Percentiles rank a stretch among this genome's conserved stretches.
Conservation (phyloP, 2,329 filamentous ascomycete genomes). For the Fusarium zealandicum region DNA sequence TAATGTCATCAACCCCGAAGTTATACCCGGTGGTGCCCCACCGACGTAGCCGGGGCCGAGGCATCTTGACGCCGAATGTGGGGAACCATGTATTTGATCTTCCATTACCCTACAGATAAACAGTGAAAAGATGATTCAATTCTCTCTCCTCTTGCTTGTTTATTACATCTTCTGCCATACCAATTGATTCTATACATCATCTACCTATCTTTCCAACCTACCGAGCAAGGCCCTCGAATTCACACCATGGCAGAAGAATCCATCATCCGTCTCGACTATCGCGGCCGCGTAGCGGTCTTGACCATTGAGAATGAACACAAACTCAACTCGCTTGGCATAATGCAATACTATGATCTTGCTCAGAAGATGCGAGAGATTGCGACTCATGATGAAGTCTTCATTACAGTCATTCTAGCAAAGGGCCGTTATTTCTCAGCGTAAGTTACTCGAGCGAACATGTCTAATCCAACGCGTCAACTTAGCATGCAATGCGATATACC, state of each 20-base stretch:
- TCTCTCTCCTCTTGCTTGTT: not conserved
- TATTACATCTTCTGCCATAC: not conserved
- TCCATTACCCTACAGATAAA: conserved; percentile 12
- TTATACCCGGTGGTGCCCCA: not conserved
- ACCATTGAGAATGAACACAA: conserved; percentile 86
- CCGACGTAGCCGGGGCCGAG: conserved; percentile 24
- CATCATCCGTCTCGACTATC: conserved; percentile 51
- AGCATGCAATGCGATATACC: no score
- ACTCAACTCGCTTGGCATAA: conserved; percentile 79
- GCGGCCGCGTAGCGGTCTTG: conserved; percentile 68
- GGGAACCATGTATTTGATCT: conserved; percentile 24
- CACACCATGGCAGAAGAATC: conserved; percentile 31
- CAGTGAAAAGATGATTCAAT: not conserved
- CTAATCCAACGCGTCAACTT: not conserved
- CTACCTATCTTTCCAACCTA: not conserved
- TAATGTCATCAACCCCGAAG: not conserved
- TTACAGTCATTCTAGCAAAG: conserved; percentile 84
- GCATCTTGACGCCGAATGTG: conserved; percentile 34
- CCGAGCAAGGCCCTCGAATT: no score
- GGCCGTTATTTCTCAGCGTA: conserved; percentile 92
- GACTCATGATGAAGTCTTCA: conserved; percentile 77
- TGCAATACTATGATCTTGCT: conserved; percentile 80
- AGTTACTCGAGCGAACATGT: conserved; percentile 40
- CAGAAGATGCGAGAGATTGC: conserved; percentile 79
- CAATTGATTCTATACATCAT: not conserved